Evolutionary conservation across 495 filamentous ascomycete genomes (phyloP), one percentile per base, ranked within the genome.

Genomic region (Staphylotrichum longicolle): DNA sequence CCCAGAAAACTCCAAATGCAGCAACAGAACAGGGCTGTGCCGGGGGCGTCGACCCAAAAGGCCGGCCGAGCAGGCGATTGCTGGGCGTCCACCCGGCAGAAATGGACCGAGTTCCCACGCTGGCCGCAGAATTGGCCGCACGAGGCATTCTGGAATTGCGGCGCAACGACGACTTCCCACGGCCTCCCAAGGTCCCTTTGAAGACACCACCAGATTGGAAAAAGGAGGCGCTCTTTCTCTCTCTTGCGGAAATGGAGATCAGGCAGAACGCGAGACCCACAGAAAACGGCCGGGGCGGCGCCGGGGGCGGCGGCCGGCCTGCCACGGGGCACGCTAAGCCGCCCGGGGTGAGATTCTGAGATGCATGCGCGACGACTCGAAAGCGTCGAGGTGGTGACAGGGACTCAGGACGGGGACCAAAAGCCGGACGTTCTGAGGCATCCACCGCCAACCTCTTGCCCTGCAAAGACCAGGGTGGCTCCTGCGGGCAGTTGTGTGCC

Each of bases 21-120:
- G 20, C 20, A 27, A 27, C 44, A 40, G 44, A 20, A 15, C 53
- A 56, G 51, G 60, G 60, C 60, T 62, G 60, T 62, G 60, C 52
- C 60, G 46, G 57, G 12, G 41, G 44, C 27, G 34, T 49, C 60
- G 53, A 39, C 60, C 53, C 49, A 15, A 50, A 51, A 50, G 40
- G 11, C 53, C 45, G 60, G 44, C 53, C 60, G 6, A 27, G 51
- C 30, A 20, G 7, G n/a, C 8, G 33, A n/a, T 3, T 34, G 59
- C 20, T 30, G 41, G 30, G 32, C 20, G 20, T 27, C 20, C 20
- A 27, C 20, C 20, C 20, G 20, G 20, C 20, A 27, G 20, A 27
- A 27, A 27, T 27, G 20, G 20, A 27, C 20, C 20, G 20, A 27
- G 20, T 27, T 27, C 20, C 6, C 58, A 12, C n/a, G 41, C 33